Percentiles rank a stretch among this genome's conserved stretches.
Evolutionary conservation across 2,329 filamentous ascomycete genomes (phyloP).

Genomic region (Ophioceras dolichostomum): DNA sequence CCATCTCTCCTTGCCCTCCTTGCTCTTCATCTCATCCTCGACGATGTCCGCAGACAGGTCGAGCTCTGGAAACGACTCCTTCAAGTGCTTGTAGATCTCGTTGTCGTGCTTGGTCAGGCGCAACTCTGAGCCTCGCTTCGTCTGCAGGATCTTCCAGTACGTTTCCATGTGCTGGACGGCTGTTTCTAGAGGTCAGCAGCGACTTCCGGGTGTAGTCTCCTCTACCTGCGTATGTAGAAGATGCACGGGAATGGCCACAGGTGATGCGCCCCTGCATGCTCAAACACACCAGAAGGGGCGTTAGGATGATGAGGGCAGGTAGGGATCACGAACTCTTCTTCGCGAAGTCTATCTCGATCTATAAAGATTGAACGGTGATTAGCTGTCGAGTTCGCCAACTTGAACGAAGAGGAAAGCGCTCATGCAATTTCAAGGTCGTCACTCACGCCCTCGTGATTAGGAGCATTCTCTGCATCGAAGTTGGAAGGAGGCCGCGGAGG

Average conservation of each 20-base stretch:
- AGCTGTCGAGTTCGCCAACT: no score
- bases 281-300: not conserved
- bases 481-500: slow-evolving; percentile 27
- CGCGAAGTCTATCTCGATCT: slow-evolving; percentile 99
- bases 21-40: slow-evolving; percentile 97
- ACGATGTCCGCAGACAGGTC: slow-evolving; percentile 69
- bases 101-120: slow-evolving; percentile 91
- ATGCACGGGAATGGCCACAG: no score
- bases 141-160: slow-evolving; percentile 93
- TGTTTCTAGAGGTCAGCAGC: no score
- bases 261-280: no score
- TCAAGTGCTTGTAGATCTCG: slow-evolving; percentile 85
- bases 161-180: slow-evolving; percentile 93
- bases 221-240: no score
- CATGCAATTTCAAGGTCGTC: no score
- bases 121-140: slow-evolving; percentile 75
- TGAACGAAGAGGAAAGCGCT: no score
- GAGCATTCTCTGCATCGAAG: slow-evolving; percentile 46
- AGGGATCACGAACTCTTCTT: slow-evolving; percentile 59
- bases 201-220: no score
- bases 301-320: not conserved
- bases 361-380: not conserved
- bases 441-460: slow-evolving; percentile 45
- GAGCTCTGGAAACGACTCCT: slow-evolving; percentile 82
- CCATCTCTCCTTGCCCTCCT: slow-evolving; percentile 87